phyloP scores from a whole-genome alignment of 371 early-diverging fungal species.

The Circinella umbellata region DNA sequence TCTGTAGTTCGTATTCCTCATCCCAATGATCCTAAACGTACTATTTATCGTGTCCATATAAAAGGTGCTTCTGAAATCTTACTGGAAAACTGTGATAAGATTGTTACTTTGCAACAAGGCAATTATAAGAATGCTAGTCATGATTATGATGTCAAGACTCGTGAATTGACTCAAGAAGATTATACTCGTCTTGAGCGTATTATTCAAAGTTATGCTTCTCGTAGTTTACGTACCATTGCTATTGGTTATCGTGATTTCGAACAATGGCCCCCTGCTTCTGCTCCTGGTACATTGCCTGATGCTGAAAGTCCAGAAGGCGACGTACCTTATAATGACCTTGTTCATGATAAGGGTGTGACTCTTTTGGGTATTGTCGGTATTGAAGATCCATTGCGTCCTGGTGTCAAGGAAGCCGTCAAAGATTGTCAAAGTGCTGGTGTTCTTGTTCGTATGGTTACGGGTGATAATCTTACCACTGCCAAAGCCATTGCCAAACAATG shows the following conservation, averaged over 20 bases:
- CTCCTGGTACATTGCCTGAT: neutral
- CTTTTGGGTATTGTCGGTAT: slow-evolving; percentile 69
- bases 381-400: slow-evolving; percentile 76
- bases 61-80: slow-evolving; percentile 94
- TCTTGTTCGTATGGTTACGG: slow-evolving; percentile 83
- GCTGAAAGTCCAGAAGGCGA: slow-evolving; percentile 25
- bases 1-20: slow-evolving; percentile 66
- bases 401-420: slow-evolving; percentile 69
- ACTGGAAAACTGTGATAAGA: slow-evolving; percentile 43
- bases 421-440: slow-evolving; percentile 76
- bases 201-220: slow-evolving; percentile 62
- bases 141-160: slow-evolving; percentile 52
- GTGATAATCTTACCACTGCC: slow-evolving; percentile 75
- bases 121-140: slow-evolving; percentile 27
- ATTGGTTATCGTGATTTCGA: slow-evolving; percentile 75
- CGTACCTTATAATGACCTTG: slow-evolving; percentile 45
- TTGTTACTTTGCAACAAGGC: slow-evolving; percentile 36
- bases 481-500: slow-evolving; percentile 72
- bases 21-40: slow-evolving; percentile 24
- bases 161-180: slow-evolving; percentile 52
- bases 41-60: slow-evolving; percentile 67
- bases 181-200: slow-evolving; percentile 53
- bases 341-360: slow-evolving; percentile 48
- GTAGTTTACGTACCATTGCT: slow-evolving; percentile 72
- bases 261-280: slow-evolving; percentile 52